Percentiles rank a stretch among this genome's conserved stretches.
Evolutionary conservation across 164 flowering plant species (phyloP).

Genomic region (Stephania cephalantha): DNA sequence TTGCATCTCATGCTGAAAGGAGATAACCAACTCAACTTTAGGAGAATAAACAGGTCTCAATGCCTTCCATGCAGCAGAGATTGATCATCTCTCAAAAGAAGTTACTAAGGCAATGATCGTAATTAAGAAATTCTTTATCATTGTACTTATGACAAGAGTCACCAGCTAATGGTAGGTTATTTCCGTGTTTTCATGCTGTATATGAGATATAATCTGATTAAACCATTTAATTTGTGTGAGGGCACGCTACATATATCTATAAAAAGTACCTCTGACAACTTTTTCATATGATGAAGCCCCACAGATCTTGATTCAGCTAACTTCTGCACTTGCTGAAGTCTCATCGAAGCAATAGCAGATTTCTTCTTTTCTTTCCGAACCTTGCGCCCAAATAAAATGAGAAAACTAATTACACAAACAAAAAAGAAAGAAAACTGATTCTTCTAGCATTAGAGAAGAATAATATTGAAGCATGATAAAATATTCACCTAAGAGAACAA

Average conservation of each 20-base stretch:
- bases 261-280: slow-evolving; percentile 17
- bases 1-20: too few relatives aligned
- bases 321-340: slow-evolving; percentile 22
- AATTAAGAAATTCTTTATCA: too few relatives aligned
- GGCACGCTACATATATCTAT: too few relatives aligned
- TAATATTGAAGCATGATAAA: not conserved
- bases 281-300: slow-evolving; percentile 14
- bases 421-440: not conserved
- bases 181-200: too few relatives aligned
- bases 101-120: too few relatives aligned
- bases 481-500: not conserved
- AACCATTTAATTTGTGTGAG: too few relatives aligned
- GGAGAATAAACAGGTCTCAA: too few relatives aligned
- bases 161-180: not conserved
- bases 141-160: too few relatives aligned
- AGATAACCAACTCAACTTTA: too few relatives aligned
- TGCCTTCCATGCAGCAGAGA: too few relatives aligned
- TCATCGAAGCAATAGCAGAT: slow-evolving; percentile 19
- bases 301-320: slow-evolving; percentile 19
- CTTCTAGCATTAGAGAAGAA: not conserved
- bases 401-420: not conserved
- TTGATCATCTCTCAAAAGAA: too few relatives aligned
- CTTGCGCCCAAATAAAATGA: slow-evolving; percentile 21
- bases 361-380: slow-evolving; percentile 36
- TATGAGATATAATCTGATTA: too few relatives aligned